A percentile compares a stretch with the other conserved stretches of the same genome.
phyloP scores from a whole-genome alignment of 208 protist species.

The Acanthamoeba triangularis region DNA sequence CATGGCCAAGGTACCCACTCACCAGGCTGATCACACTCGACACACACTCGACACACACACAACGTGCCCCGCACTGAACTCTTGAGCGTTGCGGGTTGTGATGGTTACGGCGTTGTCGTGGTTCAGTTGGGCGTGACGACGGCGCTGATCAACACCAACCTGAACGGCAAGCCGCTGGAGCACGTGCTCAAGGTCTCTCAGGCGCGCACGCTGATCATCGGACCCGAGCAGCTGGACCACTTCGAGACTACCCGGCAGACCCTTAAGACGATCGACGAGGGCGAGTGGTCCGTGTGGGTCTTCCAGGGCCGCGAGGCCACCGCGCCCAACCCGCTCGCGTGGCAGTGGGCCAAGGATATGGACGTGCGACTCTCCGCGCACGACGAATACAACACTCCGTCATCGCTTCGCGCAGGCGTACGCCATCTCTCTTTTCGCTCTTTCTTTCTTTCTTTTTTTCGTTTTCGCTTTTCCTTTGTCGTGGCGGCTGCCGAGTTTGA shows the following conservation, averaged over 20 bases:
- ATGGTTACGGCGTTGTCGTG: conserved; percentile 26
- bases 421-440: neutral
- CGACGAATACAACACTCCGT: neutral
- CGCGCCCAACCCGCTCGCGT: neutral
- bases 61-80: neutral
- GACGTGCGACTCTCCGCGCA: conserved; percentile 13
- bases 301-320: neutral
- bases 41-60: neutral
- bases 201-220: conserved; percentile 17
- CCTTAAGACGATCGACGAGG: neutral
- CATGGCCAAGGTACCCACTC: neutral
- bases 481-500: neutral
- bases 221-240: conserved; percentile 21
- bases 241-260: neutral
- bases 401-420: neutral
- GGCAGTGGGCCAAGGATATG: conserved; percentile 7
- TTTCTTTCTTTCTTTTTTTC: no score
- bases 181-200: neutral
- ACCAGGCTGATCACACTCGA: no score
- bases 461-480: no score
- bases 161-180: conserved; percentile 74
- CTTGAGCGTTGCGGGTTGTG: neutral
- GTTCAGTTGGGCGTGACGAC: conserved; percentile 75
- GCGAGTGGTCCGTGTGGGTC: conserved; percentile 7
- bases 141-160: conserved; percentile 80